Conservation (phyloP, 2,329 filamentous ascomycete genomes). For the Macroventuria anomochaeta region DNA sequence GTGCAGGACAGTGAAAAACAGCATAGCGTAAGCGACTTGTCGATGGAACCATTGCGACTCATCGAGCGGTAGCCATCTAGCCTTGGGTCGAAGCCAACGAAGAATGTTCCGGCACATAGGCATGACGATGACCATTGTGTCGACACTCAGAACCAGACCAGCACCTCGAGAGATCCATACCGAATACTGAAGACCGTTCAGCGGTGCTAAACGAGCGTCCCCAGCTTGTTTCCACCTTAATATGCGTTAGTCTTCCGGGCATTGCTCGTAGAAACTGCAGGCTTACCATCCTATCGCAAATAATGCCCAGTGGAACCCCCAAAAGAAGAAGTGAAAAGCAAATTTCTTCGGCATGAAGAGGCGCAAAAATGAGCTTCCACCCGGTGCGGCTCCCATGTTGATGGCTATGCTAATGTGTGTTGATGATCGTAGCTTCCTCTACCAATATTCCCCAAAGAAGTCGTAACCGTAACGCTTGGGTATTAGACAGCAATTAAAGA, state of each 20-base stretch:
- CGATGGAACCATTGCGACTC: constrained; percentile 97
- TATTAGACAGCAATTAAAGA: constrained; percentile 45
- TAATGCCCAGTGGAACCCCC: constrained; percentile 76
- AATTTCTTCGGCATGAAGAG: constrained; percentile 72
- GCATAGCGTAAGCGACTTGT: constrained; percentile 87
- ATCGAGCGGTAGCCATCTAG: constrained; percentile 89
- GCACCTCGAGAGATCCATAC: constrained; percentile 97
- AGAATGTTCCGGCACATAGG: constrained; percentile 95
- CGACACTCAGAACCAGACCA: constrained; percentile 81
- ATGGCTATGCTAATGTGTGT: neutral
- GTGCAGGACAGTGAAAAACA: constrained; percentile 82
- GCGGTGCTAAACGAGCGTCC: constrained; percentile 71
- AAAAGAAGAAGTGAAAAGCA: constrained; percentile 81
- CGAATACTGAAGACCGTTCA: constrained; percentile 84
- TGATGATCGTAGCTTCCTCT: neutral
- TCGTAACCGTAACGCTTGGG: constrained; percentile 15
- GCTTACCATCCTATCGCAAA: constrained; percentile 86
- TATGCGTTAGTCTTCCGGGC: constrained; percentile 8
- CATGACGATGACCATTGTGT: constrained; percentile 85
- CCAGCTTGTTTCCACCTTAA: constrained; percentile 78
- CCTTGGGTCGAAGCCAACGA: constrained; percentile 81
- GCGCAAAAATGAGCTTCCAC: constrained; percentile 20
- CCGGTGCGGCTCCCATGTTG: constrained; percentile 25
- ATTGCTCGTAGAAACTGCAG: neutral
- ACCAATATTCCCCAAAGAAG: neutral